Base-by-base conservation (phyloP, 2,329 filamentous ascomycete species). In the Leptographium radiaticola region DNA sequence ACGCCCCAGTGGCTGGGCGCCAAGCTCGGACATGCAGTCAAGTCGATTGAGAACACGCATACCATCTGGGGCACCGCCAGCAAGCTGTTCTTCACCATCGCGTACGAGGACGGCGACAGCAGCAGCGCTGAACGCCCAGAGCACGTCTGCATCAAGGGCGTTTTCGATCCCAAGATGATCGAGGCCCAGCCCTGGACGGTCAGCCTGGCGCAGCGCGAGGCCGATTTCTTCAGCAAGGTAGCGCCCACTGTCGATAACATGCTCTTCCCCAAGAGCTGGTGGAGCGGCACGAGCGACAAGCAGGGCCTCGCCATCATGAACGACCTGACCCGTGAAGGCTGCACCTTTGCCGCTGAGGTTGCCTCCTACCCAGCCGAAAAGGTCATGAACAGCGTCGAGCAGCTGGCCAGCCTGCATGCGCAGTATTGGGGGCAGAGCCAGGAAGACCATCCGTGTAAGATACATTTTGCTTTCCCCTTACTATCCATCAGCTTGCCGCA, bases 301-400 rank as follows among this genome's bases (percentile, higher is more conserved):
- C 60, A 85, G 52, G 79, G 95, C 54, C 73, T 84, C 49, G 81
- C 81, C 56, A 72, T 95, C 20, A 80, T 82, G 47, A 76, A 78
- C 55, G 81, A 86, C 6, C 95, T 89, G 62, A 70, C 69, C 44
- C 76, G 72, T 57, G 77, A 72, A 20, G 70, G 73, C 60, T 69
- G 65, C 61, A 63, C 63, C 0, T 80, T 76, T 2, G 76, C 75
- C 15, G 59, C 63, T 42, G 59, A 62, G 10, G 63, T 79, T n/a
- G 62, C 63, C 39, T 65, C 64, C 13, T 61, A 58, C 55, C 51
- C 58, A 3, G 51, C 46, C 11, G 54, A 34, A 6, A 55, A 59
- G 31, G 59, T 59, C 40, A 53, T 49, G n/a, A 52, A 57, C 15
- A 62, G 62, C 15, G 57, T 68, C 18, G 64, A 67, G 58, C 66